Evolutionary conservation across 768 basidiomycete genomes (phyloP).

Genomic region (Lactifluus hygrophoroides): DNA sequence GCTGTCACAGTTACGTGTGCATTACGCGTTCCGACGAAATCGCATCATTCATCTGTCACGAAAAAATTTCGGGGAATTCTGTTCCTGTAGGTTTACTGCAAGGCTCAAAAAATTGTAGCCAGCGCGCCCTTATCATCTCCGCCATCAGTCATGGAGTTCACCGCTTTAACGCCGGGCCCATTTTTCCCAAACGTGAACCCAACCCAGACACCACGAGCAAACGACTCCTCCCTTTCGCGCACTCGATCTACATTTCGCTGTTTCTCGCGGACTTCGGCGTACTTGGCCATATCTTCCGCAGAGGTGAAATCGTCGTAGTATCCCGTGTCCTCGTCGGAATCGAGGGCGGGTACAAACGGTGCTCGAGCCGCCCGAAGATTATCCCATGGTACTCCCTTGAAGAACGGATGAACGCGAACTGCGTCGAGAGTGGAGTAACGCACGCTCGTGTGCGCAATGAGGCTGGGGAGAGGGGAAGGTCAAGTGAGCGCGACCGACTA

Average conservation of each 20-base stretch:
- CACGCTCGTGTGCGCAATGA: conserved; percentile 80
- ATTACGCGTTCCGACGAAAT: background rate
- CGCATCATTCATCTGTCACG: background rate
- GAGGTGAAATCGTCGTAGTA: conserved; percentile 91
- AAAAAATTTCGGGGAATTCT: background rate
- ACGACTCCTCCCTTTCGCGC: conserved; percentile 74
- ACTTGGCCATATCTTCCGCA: conserved; percentile 94
- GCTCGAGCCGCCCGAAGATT: conserved; percentile 66
- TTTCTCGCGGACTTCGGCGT: conserved; percentile 97
- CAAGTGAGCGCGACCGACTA: background rate
- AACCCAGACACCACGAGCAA: conserved; percentile 76
- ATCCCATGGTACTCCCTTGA: conserved; percentile 66
- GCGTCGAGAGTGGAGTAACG: conserved; percentile 70
- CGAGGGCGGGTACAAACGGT: conserved; percentile 91
- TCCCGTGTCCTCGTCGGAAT: conserved; percentile 90
- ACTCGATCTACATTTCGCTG: conserved; percentile 89
- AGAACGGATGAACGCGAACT: conserved; percentile 77
- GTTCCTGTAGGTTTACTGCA: background rate
- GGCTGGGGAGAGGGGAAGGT: conserved; percentile 31
- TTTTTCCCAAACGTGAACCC: conserved; percentile 91
- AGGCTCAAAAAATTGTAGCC: conserved; percentile 30
- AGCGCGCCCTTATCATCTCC: conserved; percentile 24
- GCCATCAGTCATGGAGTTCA: conserved; percentile 20
- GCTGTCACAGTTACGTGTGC: background rate
- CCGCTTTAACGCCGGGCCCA: conserved; percentile 50